Conservation (phyloP, 208 protist species). For the Angomonas ambiguus region DNA sequence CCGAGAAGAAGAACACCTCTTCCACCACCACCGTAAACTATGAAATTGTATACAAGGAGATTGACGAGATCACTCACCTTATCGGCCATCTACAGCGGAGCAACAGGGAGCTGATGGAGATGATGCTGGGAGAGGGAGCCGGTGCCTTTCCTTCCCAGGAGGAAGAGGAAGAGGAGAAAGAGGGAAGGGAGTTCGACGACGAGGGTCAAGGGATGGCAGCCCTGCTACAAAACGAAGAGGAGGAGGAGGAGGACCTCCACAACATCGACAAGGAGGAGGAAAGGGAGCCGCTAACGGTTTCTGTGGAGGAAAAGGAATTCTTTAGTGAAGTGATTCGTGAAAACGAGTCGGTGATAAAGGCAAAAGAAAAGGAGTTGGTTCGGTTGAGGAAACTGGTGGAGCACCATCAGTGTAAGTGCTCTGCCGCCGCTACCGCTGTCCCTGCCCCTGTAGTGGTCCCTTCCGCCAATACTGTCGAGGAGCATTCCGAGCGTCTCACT, state of each 20-base stretch:
- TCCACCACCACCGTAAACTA: neutral
- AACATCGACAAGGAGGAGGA: slow-evolving; percentile 2
- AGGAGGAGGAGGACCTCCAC: neutral
- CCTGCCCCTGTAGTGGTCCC: neutral
- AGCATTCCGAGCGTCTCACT: neutral
- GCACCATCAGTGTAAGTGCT: slow-evolving; percentile 26
- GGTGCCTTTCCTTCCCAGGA: slow-evolving; percentile 1
- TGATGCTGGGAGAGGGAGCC: neutral
- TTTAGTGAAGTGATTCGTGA: slow-evolving; percentile 28
- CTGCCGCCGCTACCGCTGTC: neutral
- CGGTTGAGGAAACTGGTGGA: slow-evolving; percentile 20
- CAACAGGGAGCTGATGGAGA: slow-evolving; percentile 46
- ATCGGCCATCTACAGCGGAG: slow-evolving; percentile 58
- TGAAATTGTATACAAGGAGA: neutral
- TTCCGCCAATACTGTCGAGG: neutral
- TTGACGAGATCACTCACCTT: slow-evolving; percentile 26
- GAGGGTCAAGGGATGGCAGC: neutral
- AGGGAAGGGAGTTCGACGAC: neutral
- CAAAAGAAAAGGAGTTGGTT: slow-evolving; percentile 25
- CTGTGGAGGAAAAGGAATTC: slow-evolving; percentile 24
- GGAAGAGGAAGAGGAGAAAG: neutral
- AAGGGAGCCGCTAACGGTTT: neutral
- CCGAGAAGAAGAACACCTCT: neutral
- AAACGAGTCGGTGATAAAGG: slow-evolving; percentile 27
- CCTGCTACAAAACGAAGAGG: neutral